A percentile compares a stretch with the other conserved stretches of the same genome.
phyloP scores from a whole-genome alignment of 1,284 basidiomycete species.

The Malassezia sp. region DNA sequence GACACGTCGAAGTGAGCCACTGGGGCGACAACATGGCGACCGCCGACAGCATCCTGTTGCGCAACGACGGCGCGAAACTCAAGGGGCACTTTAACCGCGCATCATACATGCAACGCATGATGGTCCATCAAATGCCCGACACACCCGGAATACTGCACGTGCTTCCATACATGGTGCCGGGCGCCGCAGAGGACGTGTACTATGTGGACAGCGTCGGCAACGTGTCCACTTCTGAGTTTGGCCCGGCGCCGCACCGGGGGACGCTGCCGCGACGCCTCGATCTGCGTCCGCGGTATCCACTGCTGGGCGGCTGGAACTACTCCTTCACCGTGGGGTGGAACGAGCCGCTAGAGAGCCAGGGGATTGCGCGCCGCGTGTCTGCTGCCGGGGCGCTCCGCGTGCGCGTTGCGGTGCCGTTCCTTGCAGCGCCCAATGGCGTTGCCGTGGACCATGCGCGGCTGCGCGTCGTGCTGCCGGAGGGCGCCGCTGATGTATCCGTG shows the following conservation, averaged over 20 bases:
- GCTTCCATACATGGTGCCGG: constrained; percentile 13
- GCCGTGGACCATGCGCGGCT: constrained; percentile 71
- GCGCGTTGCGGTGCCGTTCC: constrained; percentile 72
- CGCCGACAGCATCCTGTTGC: constrained; percentile 70
- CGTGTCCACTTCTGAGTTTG: constrained; percentile 81
- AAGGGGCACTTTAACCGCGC: constrained; percentile 93
- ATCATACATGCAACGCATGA: constrained; percentile 64
- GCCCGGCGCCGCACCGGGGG: constrained; percentile 48
- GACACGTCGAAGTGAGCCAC: constrained; percentile 81
- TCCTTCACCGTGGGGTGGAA: constrained; percentile 88
- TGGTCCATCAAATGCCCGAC: constrained; percentile 4
- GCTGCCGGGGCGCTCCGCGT: constrained; percentile 50
- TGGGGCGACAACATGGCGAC: constrained; percentile 93
- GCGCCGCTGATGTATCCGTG: constrained; percentile 65
- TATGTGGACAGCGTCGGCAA: constrained; percentile 61
- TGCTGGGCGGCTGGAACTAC: constrained; percentile 97
- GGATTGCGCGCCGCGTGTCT: constrained; percentile 32
- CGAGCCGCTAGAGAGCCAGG: constrained; percentile 48
- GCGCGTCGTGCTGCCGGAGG: constrained; percentile 78
- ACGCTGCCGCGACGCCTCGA: constrained; percentile 54
- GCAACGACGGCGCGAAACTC: constrained; percentile 78
- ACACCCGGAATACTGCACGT: too few relatives aligned
- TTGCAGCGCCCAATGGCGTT: constrained; percentile 67
- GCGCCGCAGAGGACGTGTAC: constrained; percentile 19
- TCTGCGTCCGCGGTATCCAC: constrained; percentile 75